Evolutionary conservation across 2,329 filamentous ascomycete species (phyloP).

Genomic region (Xylariales sp.): DNA sequence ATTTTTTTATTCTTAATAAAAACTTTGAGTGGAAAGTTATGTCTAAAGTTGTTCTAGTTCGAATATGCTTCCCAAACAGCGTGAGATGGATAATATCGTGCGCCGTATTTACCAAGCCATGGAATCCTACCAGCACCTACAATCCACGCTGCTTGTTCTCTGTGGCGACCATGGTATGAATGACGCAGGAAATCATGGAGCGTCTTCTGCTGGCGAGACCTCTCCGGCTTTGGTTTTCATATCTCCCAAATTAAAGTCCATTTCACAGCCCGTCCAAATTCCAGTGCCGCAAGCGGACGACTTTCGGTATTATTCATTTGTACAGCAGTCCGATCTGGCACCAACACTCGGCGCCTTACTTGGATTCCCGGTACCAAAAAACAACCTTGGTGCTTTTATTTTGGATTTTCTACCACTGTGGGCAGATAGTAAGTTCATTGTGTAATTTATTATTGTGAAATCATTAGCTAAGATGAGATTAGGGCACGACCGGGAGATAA

Average conservation of each 20-base stretch:
- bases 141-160: conserved; percentile 76
- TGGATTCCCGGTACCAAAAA: conserved; percentile 82
- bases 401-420: conserved; percentile 75
- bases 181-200: conserved; percentile 93
- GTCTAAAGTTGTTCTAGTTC: conserved; percentile 45
- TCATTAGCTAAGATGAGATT: neutral
- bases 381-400: conserved; percentile 86
- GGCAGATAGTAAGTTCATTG: conserved; percentile 49
- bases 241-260: conserved; percentile 69
- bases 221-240: conserved; percentile 89
- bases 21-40: conserved; percentile 8
- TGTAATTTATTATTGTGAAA: conserved; percentile 7
- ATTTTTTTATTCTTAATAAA: too few relatives aligned
- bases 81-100: conserved; percentile 87
- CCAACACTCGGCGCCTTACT: conserved; percentile 84
- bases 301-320: conserved; percentile 76
- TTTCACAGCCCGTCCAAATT: conserved; percentile 38
- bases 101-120: conserved; percentile 72
- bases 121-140: conserved; percentile 62
- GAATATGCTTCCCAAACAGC: conserved; percentile 90
- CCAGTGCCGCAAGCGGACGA: conserved; percentile 61
- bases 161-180: conserved; percentile 99
- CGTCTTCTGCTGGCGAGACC: conserved; percentile 89
- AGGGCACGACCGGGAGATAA: conserved; percentile 7
- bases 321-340: conserved; percentile 94